Evolutionary conservation across 1,284 basidiomycete genomes (phyloP), one percentile per base, ranked within the genome.

Genomic region (Puccinia triticina): DNA sequence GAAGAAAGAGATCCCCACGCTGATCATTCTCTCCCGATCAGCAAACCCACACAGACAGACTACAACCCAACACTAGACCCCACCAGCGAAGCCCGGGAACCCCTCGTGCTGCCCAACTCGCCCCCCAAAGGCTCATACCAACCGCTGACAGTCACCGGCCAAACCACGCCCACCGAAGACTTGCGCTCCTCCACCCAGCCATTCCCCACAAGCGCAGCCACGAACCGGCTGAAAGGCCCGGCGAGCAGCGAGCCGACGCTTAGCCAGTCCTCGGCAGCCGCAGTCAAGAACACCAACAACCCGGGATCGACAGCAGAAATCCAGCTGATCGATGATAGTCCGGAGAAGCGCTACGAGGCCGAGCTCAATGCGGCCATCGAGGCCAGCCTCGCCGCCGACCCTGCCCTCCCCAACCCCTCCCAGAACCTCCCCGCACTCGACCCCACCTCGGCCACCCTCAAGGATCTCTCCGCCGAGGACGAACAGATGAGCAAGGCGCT

Each of bases 401-500:
- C 46, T 14, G 40, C 46, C 21, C 71, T 81, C 16, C 26, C 29
- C 26, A 66, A 82, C 53, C 71, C 71, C 43, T 57, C 71, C 16
- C 73, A 53, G 61, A 57, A 53, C 34, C 10, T 73, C 61, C 34
- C 71, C 37, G 40, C 16, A 37, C 16, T 59, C 26, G 71, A 82
- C 37, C 57, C 43, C 16, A 21, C 32, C 37, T n/a, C 55, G 16
- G 37, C 32, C 37, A 14, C 55, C 21, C 59, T 77, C n/a, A 82
- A 82, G 50, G 66, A 77, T 32, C 34, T 77, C n/a, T 32, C 48
- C 21, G 46, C 74, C 12, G 81, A 82, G 40, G 81, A 82, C n/a
- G 81, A 82, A 71, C 81, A 82, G 55, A 82, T 82, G 73, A 82
- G 74, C 32, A 82, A 82, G 75, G 81, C 81, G 7, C 43, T 82